Base-by-base conservation (phyloP, 2,329 filamentous ascomycete species). In the Domatiomyces catenatus region DNA sequence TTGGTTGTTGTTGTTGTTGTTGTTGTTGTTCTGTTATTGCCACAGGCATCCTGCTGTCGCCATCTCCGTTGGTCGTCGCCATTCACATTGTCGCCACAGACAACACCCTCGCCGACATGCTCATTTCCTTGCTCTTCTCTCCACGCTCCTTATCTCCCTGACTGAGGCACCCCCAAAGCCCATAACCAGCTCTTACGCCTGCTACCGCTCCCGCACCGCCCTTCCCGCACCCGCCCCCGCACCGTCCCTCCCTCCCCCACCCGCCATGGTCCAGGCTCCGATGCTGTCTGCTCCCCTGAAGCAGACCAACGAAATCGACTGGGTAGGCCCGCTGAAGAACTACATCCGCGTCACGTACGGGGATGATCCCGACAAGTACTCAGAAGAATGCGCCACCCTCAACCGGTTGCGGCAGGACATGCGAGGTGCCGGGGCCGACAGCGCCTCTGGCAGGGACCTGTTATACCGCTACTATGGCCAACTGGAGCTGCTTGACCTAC, bases 391-490 rank as follows among this genome's bases (percentile, higher is more conserved):
- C 72, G 82, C 81, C 43, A 94, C 88, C 39, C 79, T 98, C 67
- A 94, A 96, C 71, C 81, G 92, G 44, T 73, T 98, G 69, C 82
- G 92, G 61, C 93, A 98, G 78, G 93, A 98, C 65, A 95, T 98
- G 86, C 80, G 93, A 64, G 92, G 93, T 32, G 92, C 92, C 28
- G 90, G 92, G 19, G 94, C 93, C 69, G 92, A 98, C 66, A 96
- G 88, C 68, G 92, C 87, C 19, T 86, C 89, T 5, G 92, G 92
- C 46, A 75, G 92, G 62, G 92, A 98, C 67, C 75, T 98, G 63
- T 73, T 98, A 48, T 98, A 98, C 67, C 79, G 92, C 65, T 98
- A 98, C 70, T 98, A 98, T 65, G 92, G 90, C 42, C 92, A 98
- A 71, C 77, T 98, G 52, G 92, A 98, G 71, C 75, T 98, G 48